phyloP scores from a whole-genome alignment of 202 grass and related monocot genomes.

The Carex arenaria region DNA sequence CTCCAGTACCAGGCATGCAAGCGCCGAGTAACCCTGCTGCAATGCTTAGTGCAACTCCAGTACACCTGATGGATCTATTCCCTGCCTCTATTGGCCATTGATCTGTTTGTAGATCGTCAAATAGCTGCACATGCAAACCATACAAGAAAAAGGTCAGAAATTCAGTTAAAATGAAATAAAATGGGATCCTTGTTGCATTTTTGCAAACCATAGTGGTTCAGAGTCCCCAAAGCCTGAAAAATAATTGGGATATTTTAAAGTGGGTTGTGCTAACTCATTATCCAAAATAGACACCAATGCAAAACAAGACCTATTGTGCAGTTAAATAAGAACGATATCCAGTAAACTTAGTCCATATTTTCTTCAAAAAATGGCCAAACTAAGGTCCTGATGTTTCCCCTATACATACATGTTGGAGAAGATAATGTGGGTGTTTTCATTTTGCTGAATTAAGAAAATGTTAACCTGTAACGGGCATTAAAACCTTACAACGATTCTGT shows the following conservation, averaged over 20 bases:
- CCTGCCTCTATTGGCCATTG: constrained; percentile 80
- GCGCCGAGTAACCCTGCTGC: constrained; percentile 91
- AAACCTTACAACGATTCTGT: not conserved
- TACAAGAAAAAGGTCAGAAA: constrained; percentile 5
- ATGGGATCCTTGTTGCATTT: not conserved
- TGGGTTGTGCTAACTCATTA: not conserved
- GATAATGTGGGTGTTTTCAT: not conserved
- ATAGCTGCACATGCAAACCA: constrained; percentile 44
- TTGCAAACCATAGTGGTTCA: not conserved
- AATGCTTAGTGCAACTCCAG: constrained; percentile 84
- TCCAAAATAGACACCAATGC: not conserved
- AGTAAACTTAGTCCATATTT: not conserved
- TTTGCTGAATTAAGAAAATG: not conserved
- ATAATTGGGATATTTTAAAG: not conserved
- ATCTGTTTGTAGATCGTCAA: constrained; percentile 89
- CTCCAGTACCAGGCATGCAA: constrained; percentile 81
- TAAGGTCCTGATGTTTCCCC: not conserved
- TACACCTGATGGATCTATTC: constrained; percentile 78
- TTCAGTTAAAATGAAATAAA: not conserved
- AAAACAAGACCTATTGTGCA: not conserved
- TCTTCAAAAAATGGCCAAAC: not conserved
- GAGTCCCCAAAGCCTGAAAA: not conserved
- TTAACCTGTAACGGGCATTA: not conserved
- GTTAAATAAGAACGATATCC: not conserved
- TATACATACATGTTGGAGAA: not conserved